These are phyloP conservation scores for Hypoxylon perforatum DNA, from an alignment of 495 filamentous ascomycete genomes.

Conservation along the genomic window DNA sequence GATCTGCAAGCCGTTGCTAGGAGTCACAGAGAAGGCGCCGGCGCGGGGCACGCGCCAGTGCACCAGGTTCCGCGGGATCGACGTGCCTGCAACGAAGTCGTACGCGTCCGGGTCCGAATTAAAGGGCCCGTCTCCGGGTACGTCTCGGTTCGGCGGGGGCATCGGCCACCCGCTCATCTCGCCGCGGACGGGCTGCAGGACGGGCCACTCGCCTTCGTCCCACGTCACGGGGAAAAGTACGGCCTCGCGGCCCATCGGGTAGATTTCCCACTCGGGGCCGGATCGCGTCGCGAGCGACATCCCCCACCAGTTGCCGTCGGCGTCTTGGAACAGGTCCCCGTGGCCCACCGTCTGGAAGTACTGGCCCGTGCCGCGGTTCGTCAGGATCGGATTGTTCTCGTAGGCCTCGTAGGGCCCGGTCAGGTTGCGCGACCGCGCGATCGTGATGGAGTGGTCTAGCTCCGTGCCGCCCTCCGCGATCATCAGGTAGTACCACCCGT, in stretches of 20 bases:
- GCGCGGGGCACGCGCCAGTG: slow-evolving; percentile 56
- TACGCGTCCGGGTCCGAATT: slow-evolving; percentile 52
- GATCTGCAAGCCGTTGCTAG: slow-evolving; percentile 50
- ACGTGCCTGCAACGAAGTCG: slow-evolving; percentile 50
- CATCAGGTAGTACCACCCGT: slow-evolving; percentile 74
- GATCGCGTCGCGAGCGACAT: slow-evolving; percentile 59
- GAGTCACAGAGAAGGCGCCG: slow-evolving; percentile 48
- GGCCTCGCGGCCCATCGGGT: slow-evolving; percentile 68
- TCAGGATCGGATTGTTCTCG: slow-evolving; percentile 62
- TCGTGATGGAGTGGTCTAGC: slow-evolving; percentile 59
- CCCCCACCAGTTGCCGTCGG: slow-evolving; percentile 64
- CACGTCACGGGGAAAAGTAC: slow-evolving; percentile 64
- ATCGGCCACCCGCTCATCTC: slow-evolving; percentile 54
- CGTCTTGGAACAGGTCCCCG: slow-evolving; percentile 62
- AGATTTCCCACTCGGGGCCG: slow-evolving; percentile 50
- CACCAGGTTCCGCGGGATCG: slow-evolving; percentile 54
- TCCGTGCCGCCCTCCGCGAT: slow-evolving; percentile 73
- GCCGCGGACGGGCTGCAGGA: slow-evolving; percentile 55
- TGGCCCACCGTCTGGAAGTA: slow-evolving; percentile 64
- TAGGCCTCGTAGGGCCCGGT: slow-evolving; percentile 64
- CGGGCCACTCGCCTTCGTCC: slow-evolving; percentile 56
- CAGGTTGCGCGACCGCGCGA: slow-evolving; percentile 55
- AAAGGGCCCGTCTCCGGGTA: slow-evolving; percentile 51
- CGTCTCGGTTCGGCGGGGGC: slow-evolving; percentile 41
- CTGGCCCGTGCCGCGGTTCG: slow-evolving; percentile 56